phyloP scores from a whole-genome alignment of 2,329 filamentous ascomycete species.

The Cercospora citrullina region DNA sequence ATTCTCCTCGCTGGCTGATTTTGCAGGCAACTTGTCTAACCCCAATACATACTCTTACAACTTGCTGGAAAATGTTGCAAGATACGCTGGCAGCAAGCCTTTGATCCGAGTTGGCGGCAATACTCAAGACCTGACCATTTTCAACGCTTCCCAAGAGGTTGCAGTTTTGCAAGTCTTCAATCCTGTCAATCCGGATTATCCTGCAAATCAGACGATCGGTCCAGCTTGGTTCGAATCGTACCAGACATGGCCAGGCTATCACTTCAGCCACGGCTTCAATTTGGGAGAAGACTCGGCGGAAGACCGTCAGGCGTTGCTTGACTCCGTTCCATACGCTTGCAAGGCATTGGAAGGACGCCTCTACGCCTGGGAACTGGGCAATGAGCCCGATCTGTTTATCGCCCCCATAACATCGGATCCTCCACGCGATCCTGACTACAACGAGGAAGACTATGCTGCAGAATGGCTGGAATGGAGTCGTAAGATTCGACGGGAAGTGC shows the following conservation, averaged over 20 bases:
- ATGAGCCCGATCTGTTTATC: slow-evolving; percentile 62
- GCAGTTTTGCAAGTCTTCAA: slow-evolving; percentile 57
- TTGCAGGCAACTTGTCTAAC: slow-evolving; percentile 53
- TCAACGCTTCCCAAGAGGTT: slow-evolving; percentile 53
- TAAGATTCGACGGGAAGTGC: slow-evolving; percentile 50
- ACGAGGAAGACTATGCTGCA: slow-evolving; percentile 55
- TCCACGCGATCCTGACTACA: slow-evolving; percentile 49
- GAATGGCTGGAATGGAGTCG: slow-evolving; percentile 60
- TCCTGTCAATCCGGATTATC: slow-evolving; percentile 56
- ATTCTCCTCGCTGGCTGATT: slow-evolving; percentile 55
- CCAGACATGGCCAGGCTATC: slow-evolving; percentile 55
- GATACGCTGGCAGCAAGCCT: slow-evolving; percentile 57
- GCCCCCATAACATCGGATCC: slow-evolving; percentile 54
- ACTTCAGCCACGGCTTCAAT: slow-evolving; percentile 65
- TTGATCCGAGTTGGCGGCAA: slow-evolving; percentile 65
- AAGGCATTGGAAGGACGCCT: slow-evolving; percentile 56
- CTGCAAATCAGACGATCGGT: slow-evolving; percentile 60
- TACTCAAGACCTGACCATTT: slow-evolving; percentile 65
- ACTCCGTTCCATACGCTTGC: slow-evolving; percentile 59
- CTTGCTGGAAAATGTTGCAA: slow-evolving; percentile 57
- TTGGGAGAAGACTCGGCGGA: slow-evolving; percentile 53
- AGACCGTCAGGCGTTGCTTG: slow-evolving; percentile 54
- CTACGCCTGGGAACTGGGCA: slow-evolving; percentile 63
- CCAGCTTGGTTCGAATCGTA: slow-evolving; percentile 65
- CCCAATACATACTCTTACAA: slow-evolving; percentile 63